Conservation (phyloP, 1,139 yeast genomes). For the Geotrichum cucujoidarum region DNA sequence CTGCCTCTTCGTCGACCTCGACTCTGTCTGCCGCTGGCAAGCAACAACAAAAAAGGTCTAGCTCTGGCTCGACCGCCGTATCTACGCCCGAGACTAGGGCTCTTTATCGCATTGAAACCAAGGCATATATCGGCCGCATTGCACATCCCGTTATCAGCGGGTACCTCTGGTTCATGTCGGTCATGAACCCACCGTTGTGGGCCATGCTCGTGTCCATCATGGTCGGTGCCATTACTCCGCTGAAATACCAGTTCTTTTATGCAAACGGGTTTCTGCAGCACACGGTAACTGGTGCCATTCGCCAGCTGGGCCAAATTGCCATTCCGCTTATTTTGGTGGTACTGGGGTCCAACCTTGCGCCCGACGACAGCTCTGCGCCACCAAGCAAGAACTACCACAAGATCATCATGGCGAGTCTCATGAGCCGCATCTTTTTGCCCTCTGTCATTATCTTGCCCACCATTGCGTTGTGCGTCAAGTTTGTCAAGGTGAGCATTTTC, state of each 20-base stretch:
- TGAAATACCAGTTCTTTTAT: slow-evolving; percentile 64
- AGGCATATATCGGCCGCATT: neutral
- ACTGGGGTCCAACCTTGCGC: slow-evolving; percentile 50
- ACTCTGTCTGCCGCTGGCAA: slow-evolving; percentile 7
- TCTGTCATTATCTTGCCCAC: slow-evolving; percentile 62
- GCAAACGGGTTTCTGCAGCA: slow-evolving; percentile 61
- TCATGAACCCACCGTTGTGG: slow-evolving; percentile 94
- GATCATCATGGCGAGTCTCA: slow-evolving; percentile 61
- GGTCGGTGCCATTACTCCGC: slow-evolving; percentile 72
- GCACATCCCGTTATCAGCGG: neutral
- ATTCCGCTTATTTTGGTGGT: slow-evolving; percentile 71
- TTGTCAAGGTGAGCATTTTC: slow-evolving; percentile 58
- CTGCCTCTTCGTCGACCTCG: slow-evolving; percentile 7
- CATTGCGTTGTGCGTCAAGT: slow-evolving; percentile 62
- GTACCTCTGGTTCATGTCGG: slow-evolving; percentile 36
- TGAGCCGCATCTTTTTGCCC: slow-evolving; percentile 75
- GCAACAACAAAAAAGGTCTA: neutral
- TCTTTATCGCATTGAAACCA: slow-evolving; percentile 1
- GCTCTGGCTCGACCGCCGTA: neutral
- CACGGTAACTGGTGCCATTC: slow-evolving; percentile 71
- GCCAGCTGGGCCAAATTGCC: slow-evolving; percentile 80
- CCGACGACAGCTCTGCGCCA: slow-evolving; percentile 37
- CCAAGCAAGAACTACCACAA: slow-evolving; percentile 52
- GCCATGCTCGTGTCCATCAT: slow-evolving; percentile 80
- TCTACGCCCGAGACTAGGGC: neutral